These are phyloP conservation scores for Cladophialophora psammophila DNA, from an alignment of 2,329 filamentous ascomycete genomes.

Conservation along the genomic window DNA sequence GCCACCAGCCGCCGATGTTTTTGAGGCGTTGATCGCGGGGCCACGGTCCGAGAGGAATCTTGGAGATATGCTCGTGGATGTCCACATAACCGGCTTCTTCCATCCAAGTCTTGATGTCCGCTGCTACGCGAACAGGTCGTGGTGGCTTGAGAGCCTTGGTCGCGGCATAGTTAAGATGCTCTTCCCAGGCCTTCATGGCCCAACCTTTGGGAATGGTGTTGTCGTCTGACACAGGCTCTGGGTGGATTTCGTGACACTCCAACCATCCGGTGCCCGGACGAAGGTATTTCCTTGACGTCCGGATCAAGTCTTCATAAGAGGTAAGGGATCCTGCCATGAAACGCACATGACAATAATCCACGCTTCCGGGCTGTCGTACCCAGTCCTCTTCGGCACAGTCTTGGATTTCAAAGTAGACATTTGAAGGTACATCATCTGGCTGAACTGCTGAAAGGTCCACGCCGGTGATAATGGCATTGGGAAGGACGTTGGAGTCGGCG, in stretches of 20 bases:
- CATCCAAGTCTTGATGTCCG: conserved; percentile 62
- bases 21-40: conserved; percentile 57
- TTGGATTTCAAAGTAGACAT: conserved; percentile 77
- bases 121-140: conserved; percentile 60
- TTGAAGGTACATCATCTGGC: conserved; percentile 70
- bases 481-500: conserved; percentile 61
- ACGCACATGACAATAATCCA: conserved; percentile 68
- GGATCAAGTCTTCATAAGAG: conserved; percentile 64
- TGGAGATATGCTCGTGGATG: conserved; percentile 60
- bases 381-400: conserved; percentile 69
- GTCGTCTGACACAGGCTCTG: conserved; percentile 61
- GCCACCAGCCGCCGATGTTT: conserved; percentile 58
- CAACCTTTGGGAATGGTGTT: conserved; percentile 59
- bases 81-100: conserved; percentile 65
- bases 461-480: conserved; percentile 65
- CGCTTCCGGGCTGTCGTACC: conserved; percentile 58
- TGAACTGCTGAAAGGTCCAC: conserved; percentile 74
- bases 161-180: conserved; percentile 52
- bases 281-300: conserved; percentile 59
- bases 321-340: conserved; percentile 65
- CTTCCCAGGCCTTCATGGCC: conserved; percentile 59
- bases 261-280: conserved; percentile 62
- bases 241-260: conserved; percentile 55
- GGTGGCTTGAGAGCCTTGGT: conserved; percentile 53
- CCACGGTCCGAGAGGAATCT: conserved; percentile 63